Percentiles rank a stretch among this genome's conserved stretches.
Conservation (phyloP, 1,139 yeast genomes). For the Zygotorulaspora mrakii region DNA sequence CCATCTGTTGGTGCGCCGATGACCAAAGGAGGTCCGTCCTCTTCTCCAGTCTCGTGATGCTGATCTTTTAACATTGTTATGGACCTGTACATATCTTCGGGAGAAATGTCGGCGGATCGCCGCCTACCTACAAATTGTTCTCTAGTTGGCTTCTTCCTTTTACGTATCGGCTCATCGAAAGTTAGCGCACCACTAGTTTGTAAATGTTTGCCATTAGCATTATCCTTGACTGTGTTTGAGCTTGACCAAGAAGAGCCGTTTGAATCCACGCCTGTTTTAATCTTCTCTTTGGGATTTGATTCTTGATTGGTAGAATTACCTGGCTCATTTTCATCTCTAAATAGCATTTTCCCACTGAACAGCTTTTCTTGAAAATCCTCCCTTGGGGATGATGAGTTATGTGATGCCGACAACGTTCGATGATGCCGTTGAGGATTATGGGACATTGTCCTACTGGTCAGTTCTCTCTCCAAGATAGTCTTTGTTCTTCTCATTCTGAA, state of each 20-base stretch:
- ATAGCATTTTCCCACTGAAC: slow-evolving; percentile 36
- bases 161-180: slow-evolving; percentile 10
- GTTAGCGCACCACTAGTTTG: slow-evolving; percentile 11
- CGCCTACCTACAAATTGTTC: slow-evolving; percentile 33
- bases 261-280: slow-evolving; percentile 7
- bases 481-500: slow-evolving; percentile 77
- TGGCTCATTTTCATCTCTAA: slow-evolving; percentile 32
- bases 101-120: slow-evolving; percentile 55
- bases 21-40: slow-evolving; percentile 77
- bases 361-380: slow-evolving; percentile 35
- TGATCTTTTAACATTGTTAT: slow-evolving; percentile 69
- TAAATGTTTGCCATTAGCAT: slow-evolving; percentile 3
- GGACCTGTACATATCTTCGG: slow-evolving; percentile 80
- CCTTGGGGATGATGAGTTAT: slow-evolving; percentile 8
- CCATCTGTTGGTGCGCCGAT: slow-evolving; percentile 78
- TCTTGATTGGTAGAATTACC: slow-evolving; percentile 4
- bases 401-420: slow-evolving; percentile 5
- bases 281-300: slow-evolving; percentile 2
- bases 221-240: slow-evolving; percentile 13
- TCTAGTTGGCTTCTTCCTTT: slow-evolving; percentile 6
- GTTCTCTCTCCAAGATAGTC: slow-evolving; percentile 43
- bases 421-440: slow-evolving; percentile 20
- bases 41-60: slow-evolving; percentile 42
- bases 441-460: slow-evolving; percentile 53
- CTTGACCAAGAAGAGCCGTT: slow-evolving; percentile 14